Percentiles rank a stretch among this genome's conserved stretches.
Conservation (phyloP, 1,284 basidiomycete genomes). For the Meira nashicola region DNA sequence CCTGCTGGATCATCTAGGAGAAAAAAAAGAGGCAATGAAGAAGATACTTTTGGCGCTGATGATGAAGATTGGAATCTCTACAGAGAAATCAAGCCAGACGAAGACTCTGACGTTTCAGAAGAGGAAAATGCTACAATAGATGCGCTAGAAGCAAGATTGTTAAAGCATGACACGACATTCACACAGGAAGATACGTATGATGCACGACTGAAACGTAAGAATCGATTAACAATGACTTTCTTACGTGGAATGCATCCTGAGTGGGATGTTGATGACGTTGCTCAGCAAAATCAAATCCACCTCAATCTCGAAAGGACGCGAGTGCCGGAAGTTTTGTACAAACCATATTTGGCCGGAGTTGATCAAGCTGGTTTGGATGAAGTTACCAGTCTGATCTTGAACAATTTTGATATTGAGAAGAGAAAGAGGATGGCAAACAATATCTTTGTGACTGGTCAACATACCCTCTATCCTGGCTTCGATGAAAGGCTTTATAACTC, state of each 20-base stretch:
- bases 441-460: constrained; percentile 82
- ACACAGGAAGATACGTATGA: constrained; percentile 75
- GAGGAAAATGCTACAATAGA: constrained; percentile 75
- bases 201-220: constrained; percentile 68
- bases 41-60: constrained; percentile 86
- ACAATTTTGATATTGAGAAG: constrained; percentile 68
- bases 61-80: constrained; percentile 98
- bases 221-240: constrained; percentile 79
- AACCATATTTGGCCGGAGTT: constrained; percentile 85
- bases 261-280: constrained; percentile 54
- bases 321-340: constrained; percentile 88
- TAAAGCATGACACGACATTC: constrained; percentile 78
- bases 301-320: constrained; percentile 89
- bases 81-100: constrained; percentile 83
- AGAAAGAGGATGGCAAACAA: constrained; percentile 64
- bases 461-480: constrained; percentile 71
- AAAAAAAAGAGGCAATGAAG: constrained; percentile 14
- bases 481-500: constrained; percentile 65
- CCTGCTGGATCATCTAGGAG: constrained; percentile 56
- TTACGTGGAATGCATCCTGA: constrained; percentile 55
- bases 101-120: constrained; percentile 91
- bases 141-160: constrained; percentile 72
- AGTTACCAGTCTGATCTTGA: constrained; percentile 76
- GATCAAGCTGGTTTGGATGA: constrained; percentile 92
- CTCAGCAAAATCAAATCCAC: constrained; percentile 73